A percentile compares a stretch with the other conserved stretches of the same genome.
These are phyloP conservation scores for Diaporthe amygdali DNA, from an alignment of 2,329 filamentous ascomycete species.

Conservation along the genomic window DNA sequence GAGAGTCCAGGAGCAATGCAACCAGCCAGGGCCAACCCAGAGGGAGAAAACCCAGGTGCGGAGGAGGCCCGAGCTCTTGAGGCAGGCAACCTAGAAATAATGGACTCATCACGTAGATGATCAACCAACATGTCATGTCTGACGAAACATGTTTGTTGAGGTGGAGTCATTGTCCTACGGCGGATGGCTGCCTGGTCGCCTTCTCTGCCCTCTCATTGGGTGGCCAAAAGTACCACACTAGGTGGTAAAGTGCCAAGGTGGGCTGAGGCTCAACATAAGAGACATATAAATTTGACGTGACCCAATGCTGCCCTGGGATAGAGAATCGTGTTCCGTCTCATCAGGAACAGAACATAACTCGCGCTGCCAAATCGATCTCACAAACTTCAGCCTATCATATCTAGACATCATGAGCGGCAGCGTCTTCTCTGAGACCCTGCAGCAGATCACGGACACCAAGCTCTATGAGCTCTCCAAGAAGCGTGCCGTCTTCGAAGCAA, in stretches of 20 bases:
- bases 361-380: not conserved
- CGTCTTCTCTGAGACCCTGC: conserved; percentile 48
- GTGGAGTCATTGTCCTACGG: not conserved
- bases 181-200: not conserved
- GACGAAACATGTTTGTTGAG: not conserved
- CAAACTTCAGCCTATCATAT: not conserved
- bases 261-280: not conserved
- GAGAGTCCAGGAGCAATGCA: too few relatives aligned
- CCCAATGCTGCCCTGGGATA: not conserved
- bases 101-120: not conserved
- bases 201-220: not conserved
- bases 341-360: not conserved
- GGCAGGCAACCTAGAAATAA: too few relatives aligned
- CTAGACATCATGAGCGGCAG: conserved; percentile 31
- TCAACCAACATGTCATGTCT: not conserved
- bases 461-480: conserved; percentile 49
- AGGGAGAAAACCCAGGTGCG: too few relatives aligned
- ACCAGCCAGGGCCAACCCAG: too few relatives aligned
- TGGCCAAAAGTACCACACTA: not conserved
- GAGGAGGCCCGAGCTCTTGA: not conserved
- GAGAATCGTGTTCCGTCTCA: too few relatives aligned
- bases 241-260: conserved; percentile 4
- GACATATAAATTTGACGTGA: not conserved
- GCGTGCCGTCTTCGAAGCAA: conserved; percentile 41
- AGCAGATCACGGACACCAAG: conserved; percentile 49